phyloP scores from a whole-genome alignment of 2,329 filamentous ascomycete genomes.

The Ceratocystiopsis brevicomis region DNA sequence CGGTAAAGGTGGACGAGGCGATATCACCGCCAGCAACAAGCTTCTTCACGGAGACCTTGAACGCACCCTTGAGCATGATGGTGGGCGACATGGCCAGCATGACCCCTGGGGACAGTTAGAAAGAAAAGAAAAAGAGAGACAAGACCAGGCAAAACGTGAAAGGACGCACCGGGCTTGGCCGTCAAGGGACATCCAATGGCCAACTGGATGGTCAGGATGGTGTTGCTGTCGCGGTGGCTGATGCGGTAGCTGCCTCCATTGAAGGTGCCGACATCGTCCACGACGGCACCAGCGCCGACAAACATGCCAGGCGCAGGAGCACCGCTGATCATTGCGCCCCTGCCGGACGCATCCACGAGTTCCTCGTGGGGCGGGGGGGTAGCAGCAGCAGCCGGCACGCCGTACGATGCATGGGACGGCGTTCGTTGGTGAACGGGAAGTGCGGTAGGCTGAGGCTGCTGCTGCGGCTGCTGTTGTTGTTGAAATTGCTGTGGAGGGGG shows the following conservation, averaged over 20 bases:
- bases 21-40: conserved; percentile 69
- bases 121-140: too few relatives aligned
- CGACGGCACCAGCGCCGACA: conserved; percentile 38
- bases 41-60: conserved; percentile 86
- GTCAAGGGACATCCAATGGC: conserved; percentile 72
- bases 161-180: conserved; percentile 48
- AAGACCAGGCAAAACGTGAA: background rate
- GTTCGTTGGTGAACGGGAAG: conserved; percentile 20
- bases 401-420: conserved; percentile 13
- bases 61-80: conserved; percentile 60
- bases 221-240: conserved; percentile 81
- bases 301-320: conserved; percentile 37
- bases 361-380: conserved; percentile 7
- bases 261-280: conserved; percentile 87
- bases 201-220: conserved; percentile 71
- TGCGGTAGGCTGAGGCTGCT: conserved; percentile 12
- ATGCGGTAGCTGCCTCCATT: conserved; percentile 91
- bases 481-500: conserved; percentile 15
- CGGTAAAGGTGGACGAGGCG: conserved; percentile 60
- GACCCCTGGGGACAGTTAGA: conserved; percentile 30
- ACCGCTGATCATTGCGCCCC: conserved; percentile 18
- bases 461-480: conserved; percentile 9
- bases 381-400: too few relatives aligned
- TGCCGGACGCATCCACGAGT: conserved; percentile 13
- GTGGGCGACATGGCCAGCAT: conserved; percentile 94